Conservation (phyloP, 2,329 filamentous ascomycete genomes). For the Fusarium virguliforme region DNA sequence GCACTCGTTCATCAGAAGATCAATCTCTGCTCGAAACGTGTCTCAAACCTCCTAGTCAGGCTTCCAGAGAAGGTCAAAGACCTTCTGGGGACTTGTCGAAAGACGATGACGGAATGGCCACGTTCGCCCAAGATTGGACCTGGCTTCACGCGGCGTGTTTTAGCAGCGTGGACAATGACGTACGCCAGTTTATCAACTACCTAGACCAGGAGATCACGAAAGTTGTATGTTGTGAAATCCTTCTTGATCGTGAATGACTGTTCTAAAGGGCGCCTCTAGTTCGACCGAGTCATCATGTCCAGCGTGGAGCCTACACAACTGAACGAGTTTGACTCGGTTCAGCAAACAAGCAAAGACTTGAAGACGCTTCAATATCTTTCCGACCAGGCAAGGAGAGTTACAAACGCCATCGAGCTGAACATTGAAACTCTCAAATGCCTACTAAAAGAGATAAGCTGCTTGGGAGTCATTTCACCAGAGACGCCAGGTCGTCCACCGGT, state of each 20-base stretch:
- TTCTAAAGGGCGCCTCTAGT: background rate
- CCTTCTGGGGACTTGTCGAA: background rate
- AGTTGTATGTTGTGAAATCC: background rate
- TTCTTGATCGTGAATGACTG: background rate
- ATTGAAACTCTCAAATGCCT: slow-evolving; percentile 6
- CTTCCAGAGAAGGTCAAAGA: slow-evolving; percentile 8
- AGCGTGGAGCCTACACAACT: background rate
- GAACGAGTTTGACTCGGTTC: slow-evolving; percentile 5
- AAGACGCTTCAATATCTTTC: slow-evolving; percentile 17
- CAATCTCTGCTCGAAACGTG: background rate
- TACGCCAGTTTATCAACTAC: slow-evolving; percentile 20
- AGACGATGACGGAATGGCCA: background rate
- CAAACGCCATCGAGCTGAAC: slow-evolving; percentile 1
- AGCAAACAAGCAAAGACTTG: slow-evolving; percentile 9
- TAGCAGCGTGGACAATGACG: slow-evolving; percentile 8
- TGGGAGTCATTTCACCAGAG: background rate
- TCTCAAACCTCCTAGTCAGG: slow-evolving; percentile 8
- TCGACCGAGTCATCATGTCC: slow-evolving; percentile 14
- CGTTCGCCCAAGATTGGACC: slow-evolving; percentile 7
- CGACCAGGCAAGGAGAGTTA: slow-evolving; percentile 9
- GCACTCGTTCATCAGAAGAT: slow-evolving; percentile 19
- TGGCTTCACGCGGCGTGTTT: slow-evolving; percentile 13
- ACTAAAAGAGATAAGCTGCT: background rate
- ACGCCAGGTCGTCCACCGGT: background rate
- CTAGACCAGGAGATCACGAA: slow-evolving; percentile 15